These are phyloP conservation scores for Gossypium lobatum DNA, from an alignment of 441 rosid genomes.

Conservation along the genomic window DNA sequence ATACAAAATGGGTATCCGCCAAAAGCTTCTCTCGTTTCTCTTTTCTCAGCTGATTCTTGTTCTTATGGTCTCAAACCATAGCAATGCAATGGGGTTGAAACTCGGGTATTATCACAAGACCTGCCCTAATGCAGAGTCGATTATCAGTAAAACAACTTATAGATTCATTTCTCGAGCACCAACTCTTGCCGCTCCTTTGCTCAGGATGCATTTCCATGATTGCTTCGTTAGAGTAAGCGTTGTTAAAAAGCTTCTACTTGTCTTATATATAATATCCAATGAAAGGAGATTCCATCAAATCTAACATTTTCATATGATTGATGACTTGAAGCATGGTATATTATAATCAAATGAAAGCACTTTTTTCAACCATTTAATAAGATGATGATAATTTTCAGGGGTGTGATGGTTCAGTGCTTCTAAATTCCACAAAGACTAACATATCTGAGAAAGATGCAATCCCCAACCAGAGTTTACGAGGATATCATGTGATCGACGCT, in stretches of 20 bases:
- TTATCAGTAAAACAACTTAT: conserved; percentile 20
- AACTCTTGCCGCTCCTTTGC: conserved; percentile 45
- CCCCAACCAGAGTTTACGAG: conserved; percentile 41
- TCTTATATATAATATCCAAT: not conserved
- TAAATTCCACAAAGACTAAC: conserved; percentile 32
- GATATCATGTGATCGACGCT: conserved; percentile 40
- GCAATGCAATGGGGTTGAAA: conserved; percentile 26
- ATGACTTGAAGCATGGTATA: not conserved
- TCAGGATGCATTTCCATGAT: conserved; percentile 64
- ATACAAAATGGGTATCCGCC: conserved; percentile 25
- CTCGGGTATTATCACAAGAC: conserved; percentile 34
- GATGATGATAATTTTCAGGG: conserved; percentile 29
- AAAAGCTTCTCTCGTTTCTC: conserved; percentile 25
- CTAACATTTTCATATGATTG: not conserved
- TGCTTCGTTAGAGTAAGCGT: conserved; percentile 60
- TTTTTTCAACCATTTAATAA: not conserved
- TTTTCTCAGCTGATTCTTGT: conserved; percentile 22
- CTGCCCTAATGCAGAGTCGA: conserved; percentile 43
- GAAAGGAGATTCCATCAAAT: not conserved
- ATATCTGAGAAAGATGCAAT: conserved; percentile 38
- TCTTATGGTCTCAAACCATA: conserved; percentile 12
- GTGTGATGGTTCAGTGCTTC: conserved; percentile 52
- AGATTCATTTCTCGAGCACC: conserved; percentile 33
- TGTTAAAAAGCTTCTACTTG: not conserved
- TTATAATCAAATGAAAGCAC: not conserved